A percentile compares a stretch with the other conserved stretches of the same genome.
These are phyloP conservation scores for Vitis hybrid DNA, from an alignment of 177 flowering plant species.

Conservation along the genomic window DNA sequence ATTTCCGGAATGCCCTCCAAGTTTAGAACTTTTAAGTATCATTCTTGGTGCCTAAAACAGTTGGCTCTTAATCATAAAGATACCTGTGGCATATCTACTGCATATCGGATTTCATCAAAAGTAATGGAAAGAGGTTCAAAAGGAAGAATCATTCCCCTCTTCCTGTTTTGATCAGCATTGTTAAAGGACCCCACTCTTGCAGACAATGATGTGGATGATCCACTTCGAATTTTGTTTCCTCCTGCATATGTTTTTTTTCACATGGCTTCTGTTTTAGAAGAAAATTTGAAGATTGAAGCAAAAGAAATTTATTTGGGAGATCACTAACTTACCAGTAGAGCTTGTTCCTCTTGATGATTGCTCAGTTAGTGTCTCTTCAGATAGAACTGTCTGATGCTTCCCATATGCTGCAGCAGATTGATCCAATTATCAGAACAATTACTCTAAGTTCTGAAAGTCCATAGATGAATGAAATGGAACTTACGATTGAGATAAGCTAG, in stretches of 20 bases:
- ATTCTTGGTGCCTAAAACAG: too few relatives aligned
- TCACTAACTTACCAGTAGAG: constrained; percentile 10
- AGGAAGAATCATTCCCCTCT: constrained; percentile 82
- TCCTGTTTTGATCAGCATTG: constrained; percentile 29
- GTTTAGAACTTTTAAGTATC: neutral
- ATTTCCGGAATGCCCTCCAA: neutral
- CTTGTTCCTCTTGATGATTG: constrained; percentile 23
- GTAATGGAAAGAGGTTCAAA: constrained; percentile 67
- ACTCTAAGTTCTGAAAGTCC: neutral
- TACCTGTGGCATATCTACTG: constrained; percentile 91
- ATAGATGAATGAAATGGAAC: constrained; percentile 14
- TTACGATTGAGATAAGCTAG: constrained; percentile 63
- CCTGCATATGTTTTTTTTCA: constrained; percentile 15
- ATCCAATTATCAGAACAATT: constrained; percentile 1
- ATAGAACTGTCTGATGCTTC: constrained; percentile 53
- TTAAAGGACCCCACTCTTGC: constrained; percentile 19
- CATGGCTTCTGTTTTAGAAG: too few relatives aligned
- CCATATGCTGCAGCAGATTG: constrained; percentile 54
- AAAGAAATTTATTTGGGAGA: neutral
- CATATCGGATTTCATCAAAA: constrained; percentile 66
- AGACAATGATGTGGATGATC: constrained; percentile 27
- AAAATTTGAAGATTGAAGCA: too few relatives aligned
- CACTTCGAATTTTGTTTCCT: constrained; percentile 16
- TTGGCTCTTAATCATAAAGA: neutral
- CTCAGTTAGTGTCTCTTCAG: constrained; percentile 51